phyloP scores from a whole-genome alignment of 2,329 filamentous ascomycete genomes.

The Lachnellula subtilissima region DNA sequence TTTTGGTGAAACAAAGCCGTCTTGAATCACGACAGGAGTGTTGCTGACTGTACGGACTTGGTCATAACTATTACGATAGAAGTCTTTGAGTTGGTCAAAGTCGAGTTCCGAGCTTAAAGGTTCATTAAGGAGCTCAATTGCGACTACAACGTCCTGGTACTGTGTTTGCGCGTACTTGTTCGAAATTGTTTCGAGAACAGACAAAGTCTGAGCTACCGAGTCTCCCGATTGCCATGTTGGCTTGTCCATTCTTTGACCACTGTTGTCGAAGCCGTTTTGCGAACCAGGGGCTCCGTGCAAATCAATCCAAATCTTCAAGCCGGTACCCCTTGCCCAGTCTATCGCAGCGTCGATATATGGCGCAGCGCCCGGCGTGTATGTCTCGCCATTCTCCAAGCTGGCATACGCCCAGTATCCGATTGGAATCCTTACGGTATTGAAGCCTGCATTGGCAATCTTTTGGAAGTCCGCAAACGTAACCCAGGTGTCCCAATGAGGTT shows the following conservation, averaged over 20 bases:
- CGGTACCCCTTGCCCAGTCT: conserved; percentile 48
- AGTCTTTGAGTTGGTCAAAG: conserved; percentile 31
- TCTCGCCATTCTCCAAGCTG: conserved; percentile 38
- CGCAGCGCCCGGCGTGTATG: conserved; percentile 48
- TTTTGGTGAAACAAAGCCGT: conserved; percentile 48
- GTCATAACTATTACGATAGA: conserved; percentile 47
- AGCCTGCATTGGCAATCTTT: conserved; percentile 50
- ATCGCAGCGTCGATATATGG: conserved; percentile 51
- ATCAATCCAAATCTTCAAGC: conserved; percentile 54
- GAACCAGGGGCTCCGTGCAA: conserved; percentile 52
- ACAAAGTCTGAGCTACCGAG: conserved; percentile 46
- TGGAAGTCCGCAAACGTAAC: conserved; percentile 44
- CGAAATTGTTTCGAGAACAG: conserved; percentile 53
- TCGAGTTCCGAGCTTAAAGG: conserved; percentile 35
- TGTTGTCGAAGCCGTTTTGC: conserved; percentile 61
- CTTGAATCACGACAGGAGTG: conserved; percentile 52
- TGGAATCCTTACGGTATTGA: conserved; percentile 56
- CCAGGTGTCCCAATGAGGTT: conserved; percentile 40
- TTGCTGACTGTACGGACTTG: conserved; percentile 41
- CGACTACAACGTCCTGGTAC: conserved; percentile 55
- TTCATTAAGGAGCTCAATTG: conserved; percentile 55
- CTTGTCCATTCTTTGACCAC: conserved; percentile 42
- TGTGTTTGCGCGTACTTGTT: conserved; percentile 48
- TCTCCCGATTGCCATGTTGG: conserved; percentile 43
- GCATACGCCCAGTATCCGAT: conserved; percentile 57